These are phyloP conservation scores for Metschnikowia arizonensis DNA, from an alignment of 805 yeast genomes.

Conservation along the genomic window DNA sequence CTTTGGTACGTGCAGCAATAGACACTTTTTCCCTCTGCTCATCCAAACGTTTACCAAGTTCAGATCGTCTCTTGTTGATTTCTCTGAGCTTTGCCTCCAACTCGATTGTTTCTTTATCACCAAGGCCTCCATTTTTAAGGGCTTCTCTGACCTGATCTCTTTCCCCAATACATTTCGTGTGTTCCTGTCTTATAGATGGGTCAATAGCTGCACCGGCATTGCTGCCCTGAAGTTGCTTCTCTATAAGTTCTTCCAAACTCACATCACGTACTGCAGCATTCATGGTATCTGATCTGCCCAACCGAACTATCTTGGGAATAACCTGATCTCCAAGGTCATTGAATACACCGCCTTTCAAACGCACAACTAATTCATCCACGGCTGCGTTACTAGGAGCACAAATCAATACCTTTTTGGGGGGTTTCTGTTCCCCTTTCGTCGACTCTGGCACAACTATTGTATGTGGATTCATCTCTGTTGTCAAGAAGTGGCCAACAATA, in stretches of 20 bases:
- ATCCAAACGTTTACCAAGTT: constrained; percentile 69
- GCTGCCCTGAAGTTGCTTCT: constrained; percentile 46
- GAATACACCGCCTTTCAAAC: constrained; percentile 70
- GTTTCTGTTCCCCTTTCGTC: constrained; percentile 28
- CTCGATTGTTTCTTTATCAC: constrained; percentile 42
- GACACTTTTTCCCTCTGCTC: constrained; percentile 71
- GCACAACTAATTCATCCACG: constrained; percentile 86
- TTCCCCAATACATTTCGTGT: constrained; percentile 49
- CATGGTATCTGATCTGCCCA: constrained; percentile 87
- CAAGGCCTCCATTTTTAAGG: constrained; percentile 25
- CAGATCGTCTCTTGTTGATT: constrained; percentile 58
- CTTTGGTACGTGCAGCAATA: constrained; percentile 67
- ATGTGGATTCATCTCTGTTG: constrained; percentile 14
- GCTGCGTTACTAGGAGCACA: constrained; percentile 99
- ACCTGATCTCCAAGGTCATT: constrained; percentile 50
- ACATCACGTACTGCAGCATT: constrained; percentile 76
- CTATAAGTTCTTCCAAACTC: constrained; percentile 84
- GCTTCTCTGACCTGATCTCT: constrained; percentile 51
- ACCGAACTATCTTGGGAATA: constrained; percentile 69
- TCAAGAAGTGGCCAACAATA: constrained; percentile 70
- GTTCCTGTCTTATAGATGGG: constrained; percentile 47
- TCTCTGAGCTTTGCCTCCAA: constrained; percentile 51
- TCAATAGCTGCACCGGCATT: constrained; percentile 42
- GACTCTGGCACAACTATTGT: constrained; percentile 21
- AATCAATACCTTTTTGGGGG: constrained; percentile 58